Evolutionary conservation across 73 alveolate genomes (phyloP).

Genomic region (Symbiodinium natans): DNA sequence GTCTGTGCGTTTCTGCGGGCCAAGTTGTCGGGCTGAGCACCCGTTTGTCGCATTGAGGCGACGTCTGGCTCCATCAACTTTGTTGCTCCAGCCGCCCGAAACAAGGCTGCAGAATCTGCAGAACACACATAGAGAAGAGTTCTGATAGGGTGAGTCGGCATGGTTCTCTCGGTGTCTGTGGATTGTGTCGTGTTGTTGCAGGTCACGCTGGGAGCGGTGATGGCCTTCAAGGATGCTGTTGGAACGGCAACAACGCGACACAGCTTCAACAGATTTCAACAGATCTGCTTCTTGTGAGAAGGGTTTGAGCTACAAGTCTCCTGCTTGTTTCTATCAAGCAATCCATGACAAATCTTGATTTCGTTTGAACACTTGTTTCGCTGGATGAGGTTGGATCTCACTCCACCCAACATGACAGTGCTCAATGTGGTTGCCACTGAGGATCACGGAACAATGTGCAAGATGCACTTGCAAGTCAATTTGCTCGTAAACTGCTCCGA

Average conservation of each 20-base stretch:
- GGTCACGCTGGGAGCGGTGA: constrained; percentile 5
- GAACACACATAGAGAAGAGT: too few species aligned
- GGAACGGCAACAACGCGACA: constrained; percentile 37
- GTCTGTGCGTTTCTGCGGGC: too few species aligned
- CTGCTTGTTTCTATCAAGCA: too few species aligned
- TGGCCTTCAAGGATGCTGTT: background rate
- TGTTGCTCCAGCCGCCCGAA: constrained; percentile 18
- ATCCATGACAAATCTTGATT: too few species aligned
- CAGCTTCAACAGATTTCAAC: background rate
- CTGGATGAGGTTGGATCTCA: constrained; percentile 29
- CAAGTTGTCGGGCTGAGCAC: too few species aligned
- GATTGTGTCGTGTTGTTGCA: background rate
- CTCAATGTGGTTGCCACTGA: constrained; percentile 4
- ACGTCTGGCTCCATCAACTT: constrained; percentile 16
- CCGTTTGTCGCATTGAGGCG: too few species aligned
- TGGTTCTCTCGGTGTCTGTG: background rate
- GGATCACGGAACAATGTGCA: background rate
- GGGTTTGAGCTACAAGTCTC: too few species aligned
- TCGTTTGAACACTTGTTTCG: too few species aligned
- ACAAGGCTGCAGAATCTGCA: too few species aligned
- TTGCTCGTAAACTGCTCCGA: too few species aligned
- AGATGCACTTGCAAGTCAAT: background rate
- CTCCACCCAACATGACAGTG: constrained; percentile 42
- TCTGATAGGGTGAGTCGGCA: too few species aligned
- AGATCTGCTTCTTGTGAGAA: background rate